Conservation (phyloP, 352 stramenopile species). For the Globisporangium solare region DNA sequence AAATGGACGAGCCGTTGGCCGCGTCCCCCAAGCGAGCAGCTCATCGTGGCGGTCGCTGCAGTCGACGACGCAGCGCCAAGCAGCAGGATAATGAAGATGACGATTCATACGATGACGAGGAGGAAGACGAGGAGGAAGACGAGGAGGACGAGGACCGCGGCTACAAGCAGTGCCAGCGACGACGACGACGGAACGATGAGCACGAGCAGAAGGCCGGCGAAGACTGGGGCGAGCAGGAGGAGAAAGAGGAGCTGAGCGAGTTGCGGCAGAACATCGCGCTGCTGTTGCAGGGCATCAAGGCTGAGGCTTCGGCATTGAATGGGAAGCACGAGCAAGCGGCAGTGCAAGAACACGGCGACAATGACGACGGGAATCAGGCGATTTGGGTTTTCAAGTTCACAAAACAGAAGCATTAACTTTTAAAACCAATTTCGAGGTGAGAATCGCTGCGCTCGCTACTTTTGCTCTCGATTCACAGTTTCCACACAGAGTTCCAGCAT, state of each 20-base stretch:
- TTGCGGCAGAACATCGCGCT: slow-evolving; percentile 63
- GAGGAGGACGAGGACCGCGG: slow-evolving; percentile 17
- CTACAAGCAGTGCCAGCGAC: slow-evolving; percentile 10
- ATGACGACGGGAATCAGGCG: slow-evolving; percentile 3
- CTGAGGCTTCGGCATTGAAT: slow-evolving; percentile 48
- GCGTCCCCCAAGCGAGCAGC: slow-evolving; percentile 25
- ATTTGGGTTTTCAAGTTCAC: no score
- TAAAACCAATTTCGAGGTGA: no score
- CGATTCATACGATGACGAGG: slow-evolving; percentile 18
- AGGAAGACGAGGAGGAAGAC: slow-evolving; percentile 21
- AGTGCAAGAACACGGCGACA: neutral
- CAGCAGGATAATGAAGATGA: slow-evolving; percentile 26
- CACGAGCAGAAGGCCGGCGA: slow-evolving; percentile 12
- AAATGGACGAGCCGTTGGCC: slow-evolving; percentile 27
- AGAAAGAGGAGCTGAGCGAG: slow-evolving; percentile 55
- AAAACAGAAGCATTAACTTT: no score
- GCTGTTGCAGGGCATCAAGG: slow-evolving; percentile 52
- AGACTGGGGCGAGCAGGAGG: slow-evolving; percentile 51
- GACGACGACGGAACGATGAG: slow-evolving; percentile 22
- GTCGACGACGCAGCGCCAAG: slow-evolving; percentile 20
- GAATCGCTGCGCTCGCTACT: no score
- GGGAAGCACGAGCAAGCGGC: neutral
- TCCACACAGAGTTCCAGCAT: no score
- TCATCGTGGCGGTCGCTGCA: slow-evolving; percentile 9
- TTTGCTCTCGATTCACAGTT: no score